phyloP scores from a whole-genome alignment of 2,329 filamentous ascomycete genomes.

The Verticillium longisporum region DNA sequence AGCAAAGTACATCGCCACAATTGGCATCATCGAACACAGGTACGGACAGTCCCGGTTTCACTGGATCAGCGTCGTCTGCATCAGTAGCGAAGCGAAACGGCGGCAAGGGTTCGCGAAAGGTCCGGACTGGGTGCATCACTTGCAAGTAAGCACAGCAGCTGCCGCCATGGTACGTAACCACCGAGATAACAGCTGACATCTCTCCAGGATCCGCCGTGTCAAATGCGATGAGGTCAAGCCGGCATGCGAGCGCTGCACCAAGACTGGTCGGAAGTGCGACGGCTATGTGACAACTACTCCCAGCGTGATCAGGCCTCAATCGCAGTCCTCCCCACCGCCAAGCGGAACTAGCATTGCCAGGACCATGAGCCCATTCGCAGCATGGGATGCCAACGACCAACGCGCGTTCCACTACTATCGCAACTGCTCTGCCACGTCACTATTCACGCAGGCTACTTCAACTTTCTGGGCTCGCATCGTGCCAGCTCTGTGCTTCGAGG shows the following conservation, averaged over 20 bases:
- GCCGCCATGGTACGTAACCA: background rate
- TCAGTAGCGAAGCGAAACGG: slow-evolving; percentile 8
- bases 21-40: background rate
- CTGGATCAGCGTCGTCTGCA: background rate
- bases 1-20: background rate
- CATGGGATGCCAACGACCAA: slow-evolving; percentile 11
- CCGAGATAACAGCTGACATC: background rate
- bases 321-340: background rate
- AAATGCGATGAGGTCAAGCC: slow-evolving; percentile 52
- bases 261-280: slow-evolving; percentile 49
- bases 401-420: slow-evolving; percentile 26
- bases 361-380: background rate
- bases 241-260: slow-evolving; percentile 43
- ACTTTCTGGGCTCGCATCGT: slow-evolving; percentile 38
- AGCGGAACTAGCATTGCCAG: background rate
- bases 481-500: slow-evolving; percentile 34
- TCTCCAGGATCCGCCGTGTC: slow-evolving; percentile 41
- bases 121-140: slow-evolving; percentile 44
- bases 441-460: slow-evolving; percentile 31
- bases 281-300: slow-evolving; percentile 32
- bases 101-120: slow-evolving; percentile 36
- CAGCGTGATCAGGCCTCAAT: background rate
- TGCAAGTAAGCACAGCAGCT: slow-evolving; percentile 34
- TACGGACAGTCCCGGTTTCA: background rate
- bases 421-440: slow-evolving; percentile 26